Percentiles rank a stretch among this genome's conserved stretches.
Evolutionary conservation across 306 rosid genomes (phyloP).

Genomic region (Pachyrhizus erosus): DNA sequence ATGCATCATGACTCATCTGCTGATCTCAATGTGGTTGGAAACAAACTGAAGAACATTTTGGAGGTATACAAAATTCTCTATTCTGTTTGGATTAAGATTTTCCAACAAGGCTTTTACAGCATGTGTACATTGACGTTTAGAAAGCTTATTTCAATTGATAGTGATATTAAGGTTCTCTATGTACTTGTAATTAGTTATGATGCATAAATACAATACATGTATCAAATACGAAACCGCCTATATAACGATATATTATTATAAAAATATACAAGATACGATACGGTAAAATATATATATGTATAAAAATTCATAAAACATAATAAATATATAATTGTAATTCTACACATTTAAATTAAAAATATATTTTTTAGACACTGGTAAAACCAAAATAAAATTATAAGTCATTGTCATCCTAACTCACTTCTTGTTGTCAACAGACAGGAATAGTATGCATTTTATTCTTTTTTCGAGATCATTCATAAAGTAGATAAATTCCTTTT

Average conservation of each 20-base stretch:
- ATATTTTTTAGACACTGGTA: background rate
- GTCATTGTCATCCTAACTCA: background rate
- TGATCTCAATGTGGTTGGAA: constrained; percentile 76
- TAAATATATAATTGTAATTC: background rate
- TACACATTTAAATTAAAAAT: background rate
- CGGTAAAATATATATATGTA: background rate
- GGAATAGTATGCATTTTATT: no score
- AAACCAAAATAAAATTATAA: background rate
- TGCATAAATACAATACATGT: no score
- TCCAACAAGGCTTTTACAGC: background rate
- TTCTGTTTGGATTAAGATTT: background rate
- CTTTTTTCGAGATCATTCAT: no score
- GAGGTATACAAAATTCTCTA: constrained; percentile 57
- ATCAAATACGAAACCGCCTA: background rate
- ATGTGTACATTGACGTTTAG: background rate
- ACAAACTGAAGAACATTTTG: constrained; percentile 64
- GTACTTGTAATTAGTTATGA: background rate
- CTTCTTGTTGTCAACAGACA: no score
- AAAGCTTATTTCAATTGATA: constrained; percentile 2
- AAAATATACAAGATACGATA: background rate
- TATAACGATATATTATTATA: background rate
- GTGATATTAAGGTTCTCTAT: constrained; percentile 6
- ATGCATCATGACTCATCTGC: constrained; percentile 85
- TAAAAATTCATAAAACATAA: background rate
- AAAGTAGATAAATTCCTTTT: no score